Conservation (phyloP, 2,329 filamentous ascomycete genomes). For the Teratosphaeria viscida region DNA sequence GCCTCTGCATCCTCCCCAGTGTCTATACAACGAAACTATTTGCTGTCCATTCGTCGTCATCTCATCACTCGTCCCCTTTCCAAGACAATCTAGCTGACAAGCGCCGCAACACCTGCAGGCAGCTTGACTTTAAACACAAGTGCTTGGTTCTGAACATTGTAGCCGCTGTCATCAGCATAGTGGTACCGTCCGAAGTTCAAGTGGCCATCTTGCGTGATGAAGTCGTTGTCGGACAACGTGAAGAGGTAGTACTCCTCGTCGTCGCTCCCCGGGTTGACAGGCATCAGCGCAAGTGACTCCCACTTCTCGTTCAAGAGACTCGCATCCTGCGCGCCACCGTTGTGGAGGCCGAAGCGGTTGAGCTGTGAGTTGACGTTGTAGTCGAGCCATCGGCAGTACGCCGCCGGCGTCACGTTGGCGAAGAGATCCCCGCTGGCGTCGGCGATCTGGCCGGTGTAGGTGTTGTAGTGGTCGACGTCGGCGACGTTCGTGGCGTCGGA, state of each 20-base stretch:
- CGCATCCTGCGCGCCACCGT: conserved; percentile 51
- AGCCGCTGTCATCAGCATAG: conserved; percentile 49
- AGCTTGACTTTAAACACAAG: conserved; percentile 51
- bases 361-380: conserved; percentile 55
- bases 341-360: conserved; percentile 53
- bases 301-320: conserved; percentile 64
- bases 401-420: conserved; percentile 44
- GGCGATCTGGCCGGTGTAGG: conserved; percentile 32
- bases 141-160: conserved; percentile 50
- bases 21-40: not conserved
- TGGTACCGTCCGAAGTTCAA: conserved; percentile 47
- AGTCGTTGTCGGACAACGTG: conserved; percentile 61
- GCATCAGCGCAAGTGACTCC: conserved; percentile 57
- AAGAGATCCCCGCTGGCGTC: conserved; percentile 44
- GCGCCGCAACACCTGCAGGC: conserved; percentile 22
- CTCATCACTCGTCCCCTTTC: not conserved
- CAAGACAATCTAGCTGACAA: not conserved
- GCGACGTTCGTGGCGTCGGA: conserved; percentile 49
- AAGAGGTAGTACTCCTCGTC: conserved; percentile 58
- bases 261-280: conserved; percentile 32
- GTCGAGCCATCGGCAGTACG: conserved; percentile 57
- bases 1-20: not conserved
- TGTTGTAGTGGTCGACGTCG: conserved; percentile 18
- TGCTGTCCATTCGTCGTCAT: not conserved
- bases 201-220: conserved; percentile 60